Evolutionary conservation across 495 filamentous ascomycete genomes (phyloP), one percentile per base, ranked within the genome.

Genomic region (Penicillium subrubescens): DNA sequence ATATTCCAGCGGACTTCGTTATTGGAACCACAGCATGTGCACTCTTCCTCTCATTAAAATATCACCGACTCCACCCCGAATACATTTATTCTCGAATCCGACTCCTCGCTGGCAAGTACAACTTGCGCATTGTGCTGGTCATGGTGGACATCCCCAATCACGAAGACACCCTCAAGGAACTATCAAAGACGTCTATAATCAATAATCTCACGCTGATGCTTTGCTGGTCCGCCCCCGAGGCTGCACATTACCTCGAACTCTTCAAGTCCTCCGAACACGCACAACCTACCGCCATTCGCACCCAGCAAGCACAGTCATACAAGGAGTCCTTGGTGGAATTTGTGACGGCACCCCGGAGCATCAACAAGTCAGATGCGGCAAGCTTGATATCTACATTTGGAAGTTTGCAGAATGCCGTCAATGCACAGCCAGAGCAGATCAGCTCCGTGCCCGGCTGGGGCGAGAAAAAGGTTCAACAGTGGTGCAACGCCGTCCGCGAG

Each of bases 21-120:
- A 82, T 99, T 3, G 95, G 95, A 6, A 69, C 81, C 25, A 97
- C 93, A 1, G 94, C 94, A 19, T 97, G 94, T 66, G 93, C 91
- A 1, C 82, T 99, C 8, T 99, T 98, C 70, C 83, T 99, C 54
- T 94, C 90, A 29, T 84, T 99, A 35, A 99, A 99, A 76, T 99
- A 99, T 76, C 95, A 99, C 75, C 92, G 95, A 12, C 79, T 97
- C 52, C 96, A 99, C 75, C 95, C 95, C 2, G 95, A 98, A 77
- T 99, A 99, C 79, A 91, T 99, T 72, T 97, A 97, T 82, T 91
- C 89, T 25, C 92, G 95, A 61, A 92, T 99, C 64, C 86, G 88
- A 51, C 84, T 85, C 37, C 80, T 99, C 10, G 88, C 88, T 25
- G 88, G 88, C 19, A 92, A 91, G 73, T 97, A 94, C 80, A 87